phyloP scores from a whole-genome alignment of 805 yeast species.

The Tetrapisispora namnaoensis region DNA sequence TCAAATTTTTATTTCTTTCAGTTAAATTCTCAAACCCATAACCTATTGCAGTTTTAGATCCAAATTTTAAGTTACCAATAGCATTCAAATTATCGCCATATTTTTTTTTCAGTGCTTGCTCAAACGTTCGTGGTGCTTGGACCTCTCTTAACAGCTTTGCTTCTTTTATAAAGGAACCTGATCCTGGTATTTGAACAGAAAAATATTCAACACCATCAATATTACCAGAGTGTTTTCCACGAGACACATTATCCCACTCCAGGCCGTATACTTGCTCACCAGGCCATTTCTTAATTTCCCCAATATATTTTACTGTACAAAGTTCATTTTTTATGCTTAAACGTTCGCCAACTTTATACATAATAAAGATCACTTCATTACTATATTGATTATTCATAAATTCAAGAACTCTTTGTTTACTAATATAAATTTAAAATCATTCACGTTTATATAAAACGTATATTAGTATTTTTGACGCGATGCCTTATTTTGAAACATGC shows the following conservation, averaged over 20 bases:
- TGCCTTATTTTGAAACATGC: too few species aligned
- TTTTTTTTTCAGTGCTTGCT: slow-evolving; percentile 40
- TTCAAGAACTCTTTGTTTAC: too few species aligned
- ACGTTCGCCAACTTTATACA: slow-evolving; percentile 23
- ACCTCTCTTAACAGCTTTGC: slow-evolving; percentile 21
- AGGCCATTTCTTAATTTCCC: slow-evolving; percentile 57
- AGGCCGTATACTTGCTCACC: slow-evolving; percentile 52
- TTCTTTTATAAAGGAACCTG: slow-evolving; percentile 21
- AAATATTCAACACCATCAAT: slow-evolving; percentile 50
- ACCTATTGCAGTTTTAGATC: slow-evolving; percentile 48
- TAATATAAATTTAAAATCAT: too few species aligned
- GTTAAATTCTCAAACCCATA: slow-evolving; percentile 56
- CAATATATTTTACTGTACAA: slow-evolving; percentile 58
- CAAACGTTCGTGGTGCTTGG: slow-evolving; percentile 30
- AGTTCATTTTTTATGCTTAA: slow-evolving; percentile 34
- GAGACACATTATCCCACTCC: slow-evolving; percentile 67
- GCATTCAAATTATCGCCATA: slow-evolving; percentile 35
- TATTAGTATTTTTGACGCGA: too few species aligned
- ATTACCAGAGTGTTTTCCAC: slow-evolving; percentile 70
- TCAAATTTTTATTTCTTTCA: slow-evolving; percentile 38
- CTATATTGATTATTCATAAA: too few species aligned
- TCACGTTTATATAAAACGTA: too few species aligned
- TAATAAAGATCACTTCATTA: too few species aligned
- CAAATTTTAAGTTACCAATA: slow-evolving; percentile 35
- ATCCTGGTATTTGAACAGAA: slow-evolving; percentile 10